These are phyloP conservation scores for Cordia subcordata DNA, from an alignment of 257 asterid species.

Conservation along the genomic window DNA sequence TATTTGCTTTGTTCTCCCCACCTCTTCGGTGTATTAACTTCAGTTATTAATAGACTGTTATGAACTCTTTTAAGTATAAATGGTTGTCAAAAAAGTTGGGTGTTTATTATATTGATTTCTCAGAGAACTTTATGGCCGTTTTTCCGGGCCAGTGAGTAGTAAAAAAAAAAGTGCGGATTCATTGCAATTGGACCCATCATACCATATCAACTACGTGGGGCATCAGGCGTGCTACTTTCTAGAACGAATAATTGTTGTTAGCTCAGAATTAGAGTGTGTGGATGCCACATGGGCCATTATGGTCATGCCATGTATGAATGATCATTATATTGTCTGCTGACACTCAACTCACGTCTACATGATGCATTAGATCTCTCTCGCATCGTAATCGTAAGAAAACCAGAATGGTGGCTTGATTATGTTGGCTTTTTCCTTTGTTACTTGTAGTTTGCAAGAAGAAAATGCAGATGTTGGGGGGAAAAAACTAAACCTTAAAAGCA, in stretches of 20 bases:
- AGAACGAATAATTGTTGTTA: no score
- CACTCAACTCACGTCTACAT: slow-evolving; percentile 1
- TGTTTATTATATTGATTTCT: no score
- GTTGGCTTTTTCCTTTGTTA: no score
- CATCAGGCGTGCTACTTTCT: background rate
- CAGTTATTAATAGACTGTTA: background rate
- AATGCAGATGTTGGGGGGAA: no score
- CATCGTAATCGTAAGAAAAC: no score
- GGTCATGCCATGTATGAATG: slow-evolving; percentile 1
- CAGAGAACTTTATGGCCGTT: background rate
- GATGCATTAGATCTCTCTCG: background rate
- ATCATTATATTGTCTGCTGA: slow-evolving; percentile 7
- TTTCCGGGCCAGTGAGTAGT: no score
- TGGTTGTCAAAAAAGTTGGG: background rate
- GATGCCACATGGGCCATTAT: slow-evolving; percentile 13
- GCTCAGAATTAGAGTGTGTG: background rate
- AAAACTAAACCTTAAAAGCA: no score
- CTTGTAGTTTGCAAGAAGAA: no score
- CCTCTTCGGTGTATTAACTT: background rate
- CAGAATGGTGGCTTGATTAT: no score
- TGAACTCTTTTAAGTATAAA: background rate
- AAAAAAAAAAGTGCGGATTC: no score
- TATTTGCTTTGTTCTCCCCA: background rate
- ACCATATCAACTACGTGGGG: background rate
- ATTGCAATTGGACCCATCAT: no score